Evolutionary conservation across 2,329 filamentous ascomycete genomes (phyloP), one percentile per base, ranked within the genome.

Genomic region (Sporothrix sp.): DNA sequence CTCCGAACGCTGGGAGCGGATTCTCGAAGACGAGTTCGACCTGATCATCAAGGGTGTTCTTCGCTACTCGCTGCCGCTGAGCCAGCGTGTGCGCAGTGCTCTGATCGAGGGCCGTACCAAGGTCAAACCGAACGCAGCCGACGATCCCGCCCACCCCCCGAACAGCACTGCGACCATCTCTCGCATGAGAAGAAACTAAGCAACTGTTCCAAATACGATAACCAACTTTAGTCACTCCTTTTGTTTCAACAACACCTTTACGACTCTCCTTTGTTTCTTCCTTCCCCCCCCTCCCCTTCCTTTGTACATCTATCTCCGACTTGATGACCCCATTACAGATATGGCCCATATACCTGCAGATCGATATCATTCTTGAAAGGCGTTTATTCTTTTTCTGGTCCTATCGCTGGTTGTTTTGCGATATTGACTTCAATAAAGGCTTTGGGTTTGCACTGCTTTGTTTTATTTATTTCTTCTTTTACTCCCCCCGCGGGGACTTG

Each of bases 11-110:
- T 98, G 93, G 93, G 88, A 95, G 63, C 79, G 82, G 53, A 90
- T 97, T 42, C 74, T 96, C 46, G 81, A 94, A 57, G 86, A 96
- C 65, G 87, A 91, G 39, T 98, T 97, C 59, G 88, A 96, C 58
- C 75, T 98, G 44, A 91, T 97, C 54, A 79, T 98, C 37, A 84
- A 93, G 59, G 93, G 93, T 20, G 85, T 93, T 13, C 74, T 98
- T 58, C 89, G 90, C 62, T 98, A 98, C 61, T 78, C 71, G 27
- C 69, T 84, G 30, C 80, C 80, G 3, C 68, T 84, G 48, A 83
- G 78, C 58, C 75, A 78, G 57, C 75, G 73, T 49, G 65, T 80
- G 33, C 71, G 78, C 56, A 82, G 75, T 56, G 76, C 78, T 8
- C 71, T 76, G 7, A 79, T 84, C 39, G 75, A 78, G 9, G 79